phyloP scores from a whole-genome alignment of 495 filamentous ascomycete genomes.

The Tuber calosporum region DNA sequence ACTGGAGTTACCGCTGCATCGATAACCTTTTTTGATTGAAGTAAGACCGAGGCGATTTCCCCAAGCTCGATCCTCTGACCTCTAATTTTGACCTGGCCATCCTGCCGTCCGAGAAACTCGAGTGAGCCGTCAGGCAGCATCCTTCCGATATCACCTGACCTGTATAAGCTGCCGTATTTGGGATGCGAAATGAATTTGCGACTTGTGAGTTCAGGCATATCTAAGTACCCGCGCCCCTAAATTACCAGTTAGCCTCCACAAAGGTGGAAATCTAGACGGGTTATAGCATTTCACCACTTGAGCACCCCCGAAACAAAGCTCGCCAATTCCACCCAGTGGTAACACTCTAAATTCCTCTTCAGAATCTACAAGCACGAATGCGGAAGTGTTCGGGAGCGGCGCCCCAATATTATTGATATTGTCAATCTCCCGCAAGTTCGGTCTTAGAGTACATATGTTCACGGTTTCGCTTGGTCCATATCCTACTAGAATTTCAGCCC shows the following conservation, averaged over 20 bases:
- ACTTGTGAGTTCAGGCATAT: conserved; percentile 50
- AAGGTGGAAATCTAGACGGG: background rate
- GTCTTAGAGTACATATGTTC: conserved; percentile 64
- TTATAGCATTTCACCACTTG: conserved; percentile 51
- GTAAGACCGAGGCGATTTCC: conserved; percentile 61
- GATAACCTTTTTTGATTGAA: conserved; percentile 45
- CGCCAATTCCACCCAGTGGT: conserved; percentile 63
- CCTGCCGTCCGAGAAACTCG: conserved; percentile 45
- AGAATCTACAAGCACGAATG: conserved; percentile 53
- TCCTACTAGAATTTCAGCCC: conserved; percentile 42
- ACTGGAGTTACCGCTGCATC: conserved; percentile 54
- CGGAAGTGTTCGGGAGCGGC: conserved; percentile 62
- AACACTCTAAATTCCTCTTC: conserved; percentile 45
- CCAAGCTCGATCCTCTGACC: conserved; percentile 53
- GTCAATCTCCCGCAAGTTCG: conserved; percentile 45
- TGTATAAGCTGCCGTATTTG: conserved; percentile 59
- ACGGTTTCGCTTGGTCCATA: conserved; percentile 69
- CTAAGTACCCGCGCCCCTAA: conserved; percentile 59
- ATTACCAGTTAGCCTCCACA: background rate
- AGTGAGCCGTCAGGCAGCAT: conserved; percentile 57
- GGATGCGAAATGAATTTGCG: conserved; percentile 61
- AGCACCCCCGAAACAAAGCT: conserved; percentile 76
- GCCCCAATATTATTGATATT: conserved; percentile 56
- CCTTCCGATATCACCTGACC: conserved; percentile 64
- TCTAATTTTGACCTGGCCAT: conserved; percentile 49